phyloP scores from a whole-genome alignment of 495 filamentous ascomycete species.

The Penicillium tannophilum region DNA sequence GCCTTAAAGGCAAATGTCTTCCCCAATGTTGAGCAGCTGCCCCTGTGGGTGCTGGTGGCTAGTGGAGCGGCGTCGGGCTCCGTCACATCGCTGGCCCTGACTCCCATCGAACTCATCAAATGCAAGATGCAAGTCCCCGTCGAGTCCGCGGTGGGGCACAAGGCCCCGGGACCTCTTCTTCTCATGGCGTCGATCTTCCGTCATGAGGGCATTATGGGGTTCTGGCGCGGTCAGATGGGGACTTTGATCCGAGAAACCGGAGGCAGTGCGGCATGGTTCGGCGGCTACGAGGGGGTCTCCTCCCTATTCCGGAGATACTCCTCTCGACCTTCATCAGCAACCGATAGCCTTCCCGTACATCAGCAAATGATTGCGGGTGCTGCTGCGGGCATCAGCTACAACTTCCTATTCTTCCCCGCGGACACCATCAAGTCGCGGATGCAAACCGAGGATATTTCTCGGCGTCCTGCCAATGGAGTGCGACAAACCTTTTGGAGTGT shows the following conservation, averaged over 20 bases:
- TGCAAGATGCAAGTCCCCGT: constrained; percentile 92
- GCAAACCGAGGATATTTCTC: constrained; percentile 78
- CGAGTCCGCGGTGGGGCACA: constrained; percentile 36
- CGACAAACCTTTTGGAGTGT: constrained; percentile 70
- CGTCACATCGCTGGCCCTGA: constrained; percentile 86
- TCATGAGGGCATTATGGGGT: constrained; percentile 77
- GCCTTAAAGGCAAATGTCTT: constrained; percentile 61
- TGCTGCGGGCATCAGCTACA: constrained; percentile 89
- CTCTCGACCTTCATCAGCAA: constrained; percentile 10
- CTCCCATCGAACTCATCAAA: constrained; percentile 95
- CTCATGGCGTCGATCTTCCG: constrained; percentile 77
- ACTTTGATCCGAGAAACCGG: constrained; percentile 94
- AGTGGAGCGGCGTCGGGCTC: constrained; percentile 87
- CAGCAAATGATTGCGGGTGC: constrained; percentile 89
- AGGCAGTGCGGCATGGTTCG: constrained; percentile 94
- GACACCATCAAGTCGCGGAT: constrained; percentile 96
- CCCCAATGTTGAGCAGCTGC: constrained; percentile 55
- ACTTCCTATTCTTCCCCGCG: constrained; percentile 94
- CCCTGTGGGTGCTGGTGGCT: constrained; percentile 69
- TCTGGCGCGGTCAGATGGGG: constrained; percentile 93
- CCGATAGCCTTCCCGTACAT: constrained; percentile 50
- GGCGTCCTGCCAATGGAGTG: constrained; percentile 26
- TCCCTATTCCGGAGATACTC: constrained; percentile 59
- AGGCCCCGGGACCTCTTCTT: constrained; percentile 51
- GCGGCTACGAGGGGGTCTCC: constrained; percentile 79